phyloP scores from a whole-genome alignment of 228 moss, liverwort and hornwort species.

The Sphagnum magellanicum region DNA sequence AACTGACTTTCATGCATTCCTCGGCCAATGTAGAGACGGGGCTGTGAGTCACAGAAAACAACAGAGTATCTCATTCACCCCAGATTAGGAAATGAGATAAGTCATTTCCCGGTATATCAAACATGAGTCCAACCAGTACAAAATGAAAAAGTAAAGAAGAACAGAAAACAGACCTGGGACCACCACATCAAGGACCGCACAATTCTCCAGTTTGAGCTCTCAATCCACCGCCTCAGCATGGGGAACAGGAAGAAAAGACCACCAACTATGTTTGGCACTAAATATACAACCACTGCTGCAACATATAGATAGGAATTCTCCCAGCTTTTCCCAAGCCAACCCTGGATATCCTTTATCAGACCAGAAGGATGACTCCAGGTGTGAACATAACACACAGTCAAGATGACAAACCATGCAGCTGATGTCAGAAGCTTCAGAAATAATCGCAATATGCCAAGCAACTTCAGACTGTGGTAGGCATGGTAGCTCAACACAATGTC shows the following conservation, averaged over 20 bases:
- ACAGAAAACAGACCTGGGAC: slow-evolving; percentile 62
- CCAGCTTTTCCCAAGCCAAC: slow-evolving; percentile 68
- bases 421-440: slow-evolving; percentile 66
- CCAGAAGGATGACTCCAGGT: slow-evolving; percentile 83
- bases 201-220: slow-evolving; percentile 77
- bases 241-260: slow-evolving; percentile 79
- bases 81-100: not conserved
- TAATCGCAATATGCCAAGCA: slow-evolving; percentile 62
- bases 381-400: slow-evolving; percentile 74
- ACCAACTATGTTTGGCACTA: slow-evolving; percentile 77
- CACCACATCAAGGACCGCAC: slow-evolving; percentile 85
- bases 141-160: not conserved
- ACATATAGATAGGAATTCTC: slow-evolving; percentile 70
- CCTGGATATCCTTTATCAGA: slow-evolving; percentile 57
- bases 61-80: not conserved
- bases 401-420: slow-evolving; percentile 84
- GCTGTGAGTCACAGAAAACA: slow-evolving; percentile 33
- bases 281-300: slow-evolving; percentile 68
- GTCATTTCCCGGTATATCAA: not conserved
- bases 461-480: slow-evolving; percentile 67
- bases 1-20: slow-evolving; percentile 97
- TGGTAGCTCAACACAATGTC: slow-evolving; percentile 61
- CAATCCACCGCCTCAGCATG: slow-evolving; percentile 85
- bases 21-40: slow-evolving; percentile 87
- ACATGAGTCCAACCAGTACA: not conserved